Evolutionary conservation across 306 rosid species (phyloP).

Genomic region (Lablab purpureus): DNA sequence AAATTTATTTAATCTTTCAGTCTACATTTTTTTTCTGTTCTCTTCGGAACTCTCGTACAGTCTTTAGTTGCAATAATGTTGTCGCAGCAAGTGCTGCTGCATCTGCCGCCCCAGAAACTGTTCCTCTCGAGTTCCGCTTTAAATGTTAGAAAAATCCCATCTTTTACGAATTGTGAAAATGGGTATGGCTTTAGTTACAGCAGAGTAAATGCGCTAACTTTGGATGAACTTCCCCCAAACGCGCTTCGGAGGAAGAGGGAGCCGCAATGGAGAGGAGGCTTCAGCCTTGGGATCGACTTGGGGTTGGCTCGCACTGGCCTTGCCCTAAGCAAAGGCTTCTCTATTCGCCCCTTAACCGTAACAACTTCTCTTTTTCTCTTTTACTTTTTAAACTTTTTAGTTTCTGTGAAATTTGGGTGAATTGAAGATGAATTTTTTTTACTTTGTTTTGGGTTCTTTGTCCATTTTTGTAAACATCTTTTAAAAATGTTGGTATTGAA

Average conservation of each 20-base stretch:
- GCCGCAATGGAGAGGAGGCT: slow-evolving; percentile 84
- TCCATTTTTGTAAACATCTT: not conserved
- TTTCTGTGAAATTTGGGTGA: not conserved
- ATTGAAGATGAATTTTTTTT: not conserved
- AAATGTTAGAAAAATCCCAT: not conserved
- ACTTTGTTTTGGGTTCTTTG: not conserved
- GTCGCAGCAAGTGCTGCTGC: slow-evolving; percentile 39
- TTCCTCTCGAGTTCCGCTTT: slow-evolving; percentile 12
- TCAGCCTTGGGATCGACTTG: slow-evolving; percentile 87
- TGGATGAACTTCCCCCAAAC: slow-evolving; percentile 75
- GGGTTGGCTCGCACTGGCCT: slow-evolving; percentile 88
- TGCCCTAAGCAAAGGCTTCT: slow-evolving; percentile 89
- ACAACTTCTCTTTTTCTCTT: not conserved
- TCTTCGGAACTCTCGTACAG: not conserved
- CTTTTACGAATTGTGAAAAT: slow-evolving; percentile 21
- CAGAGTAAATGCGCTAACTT: slow-evolving; percentile 37
- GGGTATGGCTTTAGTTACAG: no score
- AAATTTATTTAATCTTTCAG: not conserved
- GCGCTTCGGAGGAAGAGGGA: slow-evolving; percentile 73
- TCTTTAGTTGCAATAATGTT: slow-evolving; percentile 13
- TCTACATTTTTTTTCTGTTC: not conserved
- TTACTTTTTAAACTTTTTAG: not conserved
- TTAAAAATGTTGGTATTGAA: not conserved
- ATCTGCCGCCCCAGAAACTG: slow-evolving; percentile 23
- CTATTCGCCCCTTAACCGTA: slow-evolving; percentile 81